phyloP scores from a whole-genome alignment of 345 rosid genomes.

The Populus pruinosa region DNA sequence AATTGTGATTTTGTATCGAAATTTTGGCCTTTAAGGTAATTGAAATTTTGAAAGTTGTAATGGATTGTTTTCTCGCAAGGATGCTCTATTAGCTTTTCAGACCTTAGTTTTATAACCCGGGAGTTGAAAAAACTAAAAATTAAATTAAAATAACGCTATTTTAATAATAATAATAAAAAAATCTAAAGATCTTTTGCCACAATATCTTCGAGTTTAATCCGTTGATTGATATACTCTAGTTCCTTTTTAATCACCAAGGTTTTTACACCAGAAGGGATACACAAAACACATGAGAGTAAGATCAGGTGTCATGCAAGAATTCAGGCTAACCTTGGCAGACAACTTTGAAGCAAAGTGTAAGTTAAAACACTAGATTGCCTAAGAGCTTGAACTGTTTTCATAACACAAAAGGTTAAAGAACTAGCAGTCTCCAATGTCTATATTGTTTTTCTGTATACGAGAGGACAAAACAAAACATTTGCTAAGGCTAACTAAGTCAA shows the following conservation, averaged over 20 bases:
- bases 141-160: too few species aligned
- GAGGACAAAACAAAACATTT: neutral
- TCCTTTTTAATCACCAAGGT: too few species aligned
- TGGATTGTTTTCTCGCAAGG: neutral
- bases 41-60: too few species aligned
- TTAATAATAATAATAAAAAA: too few species aligned
- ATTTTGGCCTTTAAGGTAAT: neutral
- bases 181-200: too few species aligned
- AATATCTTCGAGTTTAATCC: too few species aligned
- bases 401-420: neutral
- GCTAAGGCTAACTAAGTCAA: slow-evolving; percentile 27
- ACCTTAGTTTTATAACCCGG: too few species aligned
- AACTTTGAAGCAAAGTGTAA: neutral
- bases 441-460: neutral
- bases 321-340: neutral
- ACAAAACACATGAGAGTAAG: neutral
- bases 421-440: neutral
- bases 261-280: neutral
- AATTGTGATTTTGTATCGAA: neutral
- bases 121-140: too few species aligned
- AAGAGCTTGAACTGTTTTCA: neutral
- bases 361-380: neutral
- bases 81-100: too few species aligned
- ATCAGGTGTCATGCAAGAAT: neutral
- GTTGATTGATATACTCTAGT: too few species aligned